Evolutionary conservation across 2,329 filamentous ascomycete species (phyloP), one percentile per base, ranked within the genome.

Genomic region (Paramyrothecium roridum): DNA sequence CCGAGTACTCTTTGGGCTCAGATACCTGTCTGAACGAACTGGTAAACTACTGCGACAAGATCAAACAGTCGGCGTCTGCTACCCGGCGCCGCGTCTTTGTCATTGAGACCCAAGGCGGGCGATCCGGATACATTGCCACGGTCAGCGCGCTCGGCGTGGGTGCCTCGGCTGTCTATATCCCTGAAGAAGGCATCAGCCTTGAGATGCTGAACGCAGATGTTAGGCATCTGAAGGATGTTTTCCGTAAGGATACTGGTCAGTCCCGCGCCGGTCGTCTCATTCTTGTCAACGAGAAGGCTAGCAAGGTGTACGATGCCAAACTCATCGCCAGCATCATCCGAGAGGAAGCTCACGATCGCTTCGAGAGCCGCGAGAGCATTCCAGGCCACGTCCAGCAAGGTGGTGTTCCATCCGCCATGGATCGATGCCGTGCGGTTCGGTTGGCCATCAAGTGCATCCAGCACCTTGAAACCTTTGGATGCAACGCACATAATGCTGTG

Each of bases 11-110:
- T 1, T 85, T 99, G 48, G 95, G 95, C 47, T 96, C 92, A 33
- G 95, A 99, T 67, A 99, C 95, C 1, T 98, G 95, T 69, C 78
- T 99, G 59, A 99, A 99, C 76, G 92, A 96, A 54, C 81, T 99
- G 43, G 91, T 97, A 60, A 85, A 88, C 63, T 99, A 97, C 76
- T 97, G 93, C 70, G 95, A 99, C 78, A 93, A 93, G 67, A 97
- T 98, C 75, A 92, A 96, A 73, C 95, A 98, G 73, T 97, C 93
- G 2, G 95, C 95, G 0, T 97, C 93, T 2, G 93, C 95, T 2
- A 96, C 92, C 2, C 88, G 95, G 56, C 88, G 95, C 48, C 87
- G 95, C 58, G 93, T 98, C 54, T 99, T 99, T 74, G 93, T 99
- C 53, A 93, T 99, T 54, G 95, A 99, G 76, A 98, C 95, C 0